Evolutionary conservation across 257 asterid species (phyloP).

Genomic region (Plantago ovata): DNA sequence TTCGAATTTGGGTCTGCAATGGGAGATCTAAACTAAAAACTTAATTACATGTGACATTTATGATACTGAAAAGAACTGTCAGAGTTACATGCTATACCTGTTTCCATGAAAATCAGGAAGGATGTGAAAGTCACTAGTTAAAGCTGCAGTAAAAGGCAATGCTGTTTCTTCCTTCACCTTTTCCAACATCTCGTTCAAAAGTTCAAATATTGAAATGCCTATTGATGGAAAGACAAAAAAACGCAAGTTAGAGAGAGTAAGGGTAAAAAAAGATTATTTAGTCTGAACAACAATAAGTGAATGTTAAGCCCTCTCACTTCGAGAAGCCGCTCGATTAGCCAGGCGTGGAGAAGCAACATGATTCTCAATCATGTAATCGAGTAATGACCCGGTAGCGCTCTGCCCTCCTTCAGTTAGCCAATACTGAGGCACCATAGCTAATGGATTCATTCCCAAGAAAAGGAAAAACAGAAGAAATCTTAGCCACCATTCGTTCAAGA

Average conservation of each 20-base stretch:
- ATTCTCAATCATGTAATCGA: slow-evolving; percentile 72
- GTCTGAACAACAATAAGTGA: slow-evolving; percentile 8
- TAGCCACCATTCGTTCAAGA: not conserved
- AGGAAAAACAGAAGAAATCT: slow-evolving; percentile 23
- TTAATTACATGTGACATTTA: slow-evolving; percentile 20
- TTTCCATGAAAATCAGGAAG: slow-evolving; percentile 98
- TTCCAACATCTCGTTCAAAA: slow-evolving; percentile 80
- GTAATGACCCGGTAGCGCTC: slow-evolving; percentile 92
- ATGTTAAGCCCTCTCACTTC: slow-evolving; percentile 47
- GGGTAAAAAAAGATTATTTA: not conserved
- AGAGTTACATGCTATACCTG: slow-evolving; percentile 47
- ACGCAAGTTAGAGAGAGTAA: not conserved
- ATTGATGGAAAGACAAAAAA: slow-evolving; percentile 12
- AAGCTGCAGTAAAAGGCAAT: slow-evolving; percentile 68
- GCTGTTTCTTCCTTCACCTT: slow-evolving; percentile 48
- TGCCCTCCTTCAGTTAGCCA: slow-evolving; percentile 99
- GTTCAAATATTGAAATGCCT: slow-evolving; percentile 75
- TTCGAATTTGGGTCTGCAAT: slow-evolving; percentile 90
- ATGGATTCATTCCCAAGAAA: slow-evolving; percentile 13
- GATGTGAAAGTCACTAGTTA: slow-evolving; percentile 74
- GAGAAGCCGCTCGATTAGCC: slow-evolving; percentile 89
- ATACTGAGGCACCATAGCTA: slow-evolving; percentile 96
- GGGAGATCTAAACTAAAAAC: slow-evolving; percentile 71
- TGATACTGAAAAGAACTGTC: not conserved
- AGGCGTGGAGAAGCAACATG: slow-evolving; percentile 80